Evolutionary conservation across 106 monocot genomes (phyloP).

Genomic region (Dendrobium officinale): DNA sequence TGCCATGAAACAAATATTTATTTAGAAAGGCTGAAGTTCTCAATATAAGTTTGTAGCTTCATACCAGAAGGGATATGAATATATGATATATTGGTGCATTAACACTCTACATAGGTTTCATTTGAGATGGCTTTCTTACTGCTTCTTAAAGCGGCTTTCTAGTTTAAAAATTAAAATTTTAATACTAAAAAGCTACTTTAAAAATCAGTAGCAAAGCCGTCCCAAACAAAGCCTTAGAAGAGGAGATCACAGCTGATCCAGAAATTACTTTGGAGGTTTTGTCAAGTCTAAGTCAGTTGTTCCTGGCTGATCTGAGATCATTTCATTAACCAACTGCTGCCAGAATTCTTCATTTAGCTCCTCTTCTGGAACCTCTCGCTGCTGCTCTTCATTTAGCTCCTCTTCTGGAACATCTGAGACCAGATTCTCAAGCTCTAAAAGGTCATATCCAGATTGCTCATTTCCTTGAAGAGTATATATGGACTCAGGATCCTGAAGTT

Average conservation of each 20-base stretch:
- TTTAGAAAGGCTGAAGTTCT: background rate
- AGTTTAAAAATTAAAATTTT: too few species aligned
- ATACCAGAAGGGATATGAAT: background rate
- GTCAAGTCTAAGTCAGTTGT: too few species aligned
- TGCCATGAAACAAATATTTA: background rate
- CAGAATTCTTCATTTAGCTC: constrained; percentile 44
- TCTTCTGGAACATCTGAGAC: background rate
- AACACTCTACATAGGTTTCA: background rate
- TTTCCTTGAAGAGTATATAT: background rate
- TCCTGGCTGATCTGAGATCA: background rate
- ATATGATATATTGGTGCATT: background rate
- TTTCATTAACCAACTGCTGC: constrained; percentile 32
- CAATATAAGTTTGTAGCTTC: background rate
- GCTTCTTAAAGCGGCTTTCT: too few species aligned
- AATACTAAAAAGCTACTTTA: too few species aligned
- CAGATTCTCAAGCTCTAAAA: background rate
- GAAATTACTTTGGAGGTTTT: background rate
- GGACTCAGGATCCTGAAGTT: background rate
- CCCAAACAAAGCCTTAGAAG: background rate
- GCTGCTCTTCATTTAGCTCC: background rate
- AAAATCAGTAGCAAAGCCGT: too few species aligned
- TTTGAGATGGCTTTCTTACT: too few species aligned
- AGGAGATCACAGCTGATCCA: background rate
- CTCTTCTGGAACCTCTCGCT: background rate
- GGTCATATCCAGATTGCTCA: background rate